A percentile compares a stretch with the other conserved stretches of the same genome.
These are phyloP conservation scores for Aureococcus anophagefferens DNA, from an alignment of 108 stramenopile genomes.

Conservation along the genomic window DNA sequence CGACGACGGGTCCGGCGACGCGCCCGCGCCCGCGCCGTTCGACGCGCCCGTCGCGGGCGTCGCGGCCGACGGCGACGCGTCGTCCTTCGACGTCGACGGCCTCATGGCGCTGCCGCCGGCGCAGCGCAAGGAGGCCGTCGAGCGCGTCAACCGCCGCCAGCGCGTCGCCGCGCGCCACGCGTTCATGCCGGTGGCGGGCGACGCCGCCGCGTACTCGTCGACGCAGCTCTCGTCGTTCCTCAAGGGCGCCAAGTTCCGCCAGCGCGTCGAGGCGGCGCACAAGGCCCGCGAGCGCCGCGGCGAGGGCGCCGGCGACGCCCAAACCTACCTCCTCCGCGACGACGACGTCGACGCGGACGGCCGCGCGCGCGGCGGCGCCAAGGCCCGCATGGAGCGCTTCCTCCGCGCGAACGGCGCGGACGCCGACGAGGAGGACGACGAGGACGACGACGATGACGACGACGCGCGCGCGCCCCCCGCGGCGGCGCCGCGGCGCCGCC, in stretches of 20 bases:
- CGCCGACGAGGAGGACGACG: background rate
- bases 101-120: slow-evolving; percentile 61
- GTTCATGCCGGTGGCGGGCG: slow-evolving; percentile 80
- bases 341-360: slow-evolving; percentile 30
- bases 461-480: too few species aligned
- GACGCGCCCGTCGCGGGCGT: background rate
- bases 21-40: too few species aligned
- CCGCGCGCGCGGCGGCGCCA: slow-evolving; percentile 9
- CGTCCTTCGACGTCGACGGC: slow-evolving; percentile 36
- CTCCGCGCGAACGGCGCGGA: background rate
- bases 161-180: slow-evolving; percentile 69
- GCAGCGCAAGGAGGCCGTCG: slow-evolving; percentile 64
- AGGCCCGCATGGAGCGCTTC: background rate
- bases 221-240: slow-evolving; percentile 83
- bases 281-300: slow-evolving; percentile 4
- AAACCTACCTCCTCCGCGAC: slow-evolving; percentile 30
- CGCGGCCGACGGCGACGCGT: slow-evolving; percentile 7
- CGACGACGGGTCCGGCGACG: background rate
- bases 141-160: slow-evolving; percentile 46
- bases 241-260: slow-evolving; percentile 26
- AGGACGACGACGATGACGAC: background rate
- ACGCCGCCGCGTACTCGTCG: slow-evolving; percentile 70
- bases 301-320: slow-evolving; percentile 15
- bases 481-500: too few species aligned
- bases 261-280: slow-evolving; percentile 11